Evolutionary conservation across 2,329 filamentous ascomycete genomes (phyloP).

Genomic region (Cladophialophora chaetospira): DNA sequence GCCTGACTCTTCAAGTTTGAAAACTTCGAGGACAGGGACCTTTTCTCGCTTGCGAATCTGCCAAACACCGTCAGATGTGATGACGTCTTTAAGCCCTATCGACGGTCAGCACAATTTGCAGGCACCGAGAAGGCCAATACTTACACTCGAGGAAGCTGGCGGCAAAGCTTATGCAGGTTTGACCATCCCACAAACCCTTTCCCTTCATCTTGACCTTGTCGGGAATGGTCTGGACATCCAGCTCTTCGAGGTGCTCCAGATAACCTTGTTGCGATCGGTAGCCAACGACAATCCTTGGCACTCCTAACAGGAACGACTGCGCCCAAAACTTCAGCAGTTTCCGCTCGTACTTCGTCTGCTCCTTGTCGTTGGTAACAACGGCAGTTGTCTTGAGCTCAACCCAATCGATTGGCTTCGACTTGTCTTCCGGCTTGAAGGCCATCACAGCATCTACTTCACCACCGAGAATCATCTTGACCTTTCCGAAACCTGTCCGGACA

Average conservation of each 20-base stretch:
- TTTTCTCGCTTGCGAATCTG: constrained; percentile 69
- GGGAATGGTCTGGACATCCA: constrained; percentile 78
- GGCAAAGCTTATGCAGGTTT: constrained; percentile 90
- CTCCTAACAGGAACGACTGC: constrained; percentile 90
- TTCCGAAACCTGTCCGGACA: constrained; percentile 83
- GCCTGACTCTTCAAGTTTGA: constrained; percentile 70
- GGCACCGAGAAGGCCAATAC: constrained; percentile 36
- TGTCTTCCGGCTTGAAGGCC: constrained; percentile 72
- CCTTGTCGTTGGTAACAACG: constrained; percentile 67
- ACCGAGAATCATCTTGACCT: constrained; percentile 73
- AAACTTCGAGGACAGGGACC: constrained; percentile 69
- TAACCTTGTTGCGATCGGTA: constrained; percentile 76
- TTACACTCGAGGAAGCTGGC: constrained; percentile 74
- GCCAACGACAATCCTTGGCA: constrained; percentile 88
- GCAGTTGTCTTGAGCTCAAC: constrained; percentile 92
- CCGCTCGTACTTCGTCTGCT: constrained; percentile 76
- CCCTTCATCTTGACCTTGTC: constrained; percentile 68
- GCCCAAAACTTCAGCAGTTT: constrained; percentile 97
- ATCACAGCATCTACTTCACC: constrained; percentile 96
- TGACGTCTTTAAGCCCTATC: constrained; percentile 63
- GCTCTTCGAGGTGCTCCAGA: constrained; percentile 71
- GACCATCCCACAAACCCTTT: constrained; percentile 79
- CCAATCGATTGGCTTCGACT: constrained; percentile 77
- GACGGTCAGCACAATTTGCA: constrained; percentile 7
- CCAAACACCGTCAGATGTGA: constrained; percentile 73